These are phyloP conservation scores for Fereydounia khargensis DNA, from an alignment of 1,284 basidiomycete species.

Conservation along the genomic window DNA sequence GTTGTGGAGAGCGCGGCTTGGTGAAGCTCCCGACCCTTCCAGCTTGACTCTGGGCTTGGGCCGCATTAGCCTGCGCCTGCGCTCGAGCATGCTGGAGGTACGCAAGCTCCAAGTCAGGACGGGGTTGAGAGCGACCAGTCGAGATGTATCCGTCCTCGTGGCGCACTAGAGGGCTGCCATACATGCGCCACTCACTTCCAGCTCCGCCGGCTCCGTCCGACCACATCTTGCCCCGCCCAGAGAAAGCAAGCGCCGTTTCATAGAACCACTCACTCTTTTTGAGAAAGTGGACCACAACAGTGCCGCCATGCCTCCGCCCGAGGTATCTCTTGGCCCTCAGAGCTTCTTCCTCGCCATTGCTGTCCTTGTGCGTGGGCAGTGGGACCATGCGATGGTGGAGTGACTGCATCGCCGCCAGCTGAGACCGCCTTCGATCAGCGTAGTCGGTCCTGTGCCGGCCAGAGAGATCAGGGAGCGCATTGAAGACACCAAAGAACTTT, in stretches of 20 bases:
- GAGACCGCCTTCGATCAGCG: slow-evolving; percentile 24
- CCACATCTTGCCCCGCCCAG: slow-evolving; percentile 70
- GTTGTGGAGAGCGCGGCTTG: slow-evolving; percentile 5
- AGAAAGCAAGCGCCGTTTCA: slow-evolving; percentile 82
- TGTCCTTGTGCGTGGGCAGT: slow-evolving; percentile 36
- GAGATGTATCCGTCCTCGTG: slow-evolving; percentile 38
- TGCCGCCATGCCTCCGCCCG: slow-evolving; percentile 68
- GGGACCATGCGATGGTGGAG: slow-evolving; percentile 33
- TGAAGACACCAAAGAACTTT: no score
- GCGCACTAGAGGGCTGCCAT: slow-evolving; percentile 43
- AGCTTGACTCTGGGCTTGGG: slow-evolving; percentile 16
- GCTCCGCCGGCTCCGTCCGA: slow-evolving; percentile 40
- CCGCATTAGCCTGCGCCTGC: slow-evolving; percentile 32
- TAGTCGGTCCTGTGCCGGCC: no score
- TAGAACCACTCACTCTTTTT: slow-evolving; percentile 95
- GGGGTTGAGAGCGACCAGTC: slow-evolving; percentile 34
- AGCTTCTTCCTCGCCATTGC: slow-evolving; percentile 57
- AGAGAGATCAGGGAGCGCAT: no score
- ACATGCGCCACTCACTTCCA: slow-evolving; percentile 46
- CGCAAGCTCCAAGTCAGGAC: slow-evolving; percentile 36
- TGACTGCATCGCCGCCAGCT: slow-evolving; percentile 13
- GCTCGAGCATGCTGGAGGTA: slow-evolving; percentile 29
- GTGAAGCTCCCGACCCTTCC: slow-evolving; percentile 36
- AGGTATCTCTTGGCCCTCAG: slow-evolving; percentile 62
- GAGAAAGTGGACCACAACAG: slow-evolving; percentile 91